Evolutionary conservation across 2,329 filamentous ascomycete genomes (phyloP).

Genomic region (Sporothrix mexicana): DNA sequence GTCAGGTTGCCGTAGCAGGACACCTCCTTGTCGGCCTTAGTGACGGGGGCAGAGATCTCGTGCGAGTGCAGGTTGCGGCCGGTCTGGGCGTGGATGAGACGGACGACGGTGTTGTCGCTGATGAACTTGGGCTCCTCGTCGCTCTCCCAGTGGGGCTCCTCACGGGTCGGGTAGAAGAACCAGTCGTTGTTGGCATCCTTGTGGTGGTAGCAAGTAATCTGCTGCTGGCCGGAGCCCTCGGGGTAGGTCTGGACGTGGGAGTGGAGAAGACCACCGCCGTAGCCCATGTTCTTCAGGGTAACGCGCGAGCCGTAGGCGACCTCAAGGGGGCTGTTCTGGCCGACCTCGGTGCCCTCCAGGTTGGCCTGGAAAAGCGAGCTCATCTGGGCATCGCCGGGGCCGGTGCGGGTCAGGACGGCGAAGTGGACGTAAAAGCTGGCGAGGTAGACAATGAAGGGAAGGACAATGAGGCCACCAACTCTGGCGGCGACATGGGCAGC

Average conservation of each 20-base stretch:
- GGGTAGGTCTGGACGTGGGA: constrained; percentile 97
- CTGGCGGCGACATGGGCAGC: constrained; percentile 80
- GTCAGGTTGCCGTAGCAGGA: constrained; percentile 96
- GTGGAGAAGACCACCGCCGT: constrained; percentile 93
- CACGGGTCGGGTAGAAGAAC: constrained; percentile 96
- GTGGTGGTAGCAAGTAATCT: constrained; percentile 99
- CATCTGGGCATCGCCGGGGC: constrained; percentile 99
- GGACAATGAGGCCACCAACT: constrained; percentile 82
- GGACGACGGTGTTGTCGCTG: constrained; percentile 76
- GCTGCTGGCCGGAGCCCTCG: constrained; percentile 91
- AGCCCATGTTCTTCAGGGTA: constrained; percentile 99
- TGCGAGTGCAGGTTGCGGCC: constrained; percentile 98
- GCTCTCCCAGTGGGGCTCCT: constrained; percentile 72
- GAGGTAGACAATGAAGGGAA: constrained; percentile 91
- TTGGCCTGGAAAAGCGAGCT: constrained; percentile 99
- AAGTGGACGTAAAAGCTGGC: constrained; percentile 97
- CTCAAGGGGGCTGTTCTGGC: constrained; percentile 91
- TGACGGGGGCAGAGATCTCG: constrained; percentile 83
- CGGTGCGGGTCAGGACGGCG: constrained; percentile 87
- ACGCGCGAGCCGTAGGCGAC: constrained; percentile 86
- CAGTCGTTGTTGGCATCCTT: constrained; percentile 99
- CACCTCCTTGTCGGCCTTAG: constrained; percentile 89
- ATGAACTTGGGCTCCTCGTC: constrained; percentile 77
- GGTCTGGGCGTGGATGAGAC: constrained; percentile 91
- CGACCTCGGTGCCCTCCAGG: constrained; percentile 88